Conservation (phyloP, 352 stramenopile species). For the Pythium folliculosum region DNA sequence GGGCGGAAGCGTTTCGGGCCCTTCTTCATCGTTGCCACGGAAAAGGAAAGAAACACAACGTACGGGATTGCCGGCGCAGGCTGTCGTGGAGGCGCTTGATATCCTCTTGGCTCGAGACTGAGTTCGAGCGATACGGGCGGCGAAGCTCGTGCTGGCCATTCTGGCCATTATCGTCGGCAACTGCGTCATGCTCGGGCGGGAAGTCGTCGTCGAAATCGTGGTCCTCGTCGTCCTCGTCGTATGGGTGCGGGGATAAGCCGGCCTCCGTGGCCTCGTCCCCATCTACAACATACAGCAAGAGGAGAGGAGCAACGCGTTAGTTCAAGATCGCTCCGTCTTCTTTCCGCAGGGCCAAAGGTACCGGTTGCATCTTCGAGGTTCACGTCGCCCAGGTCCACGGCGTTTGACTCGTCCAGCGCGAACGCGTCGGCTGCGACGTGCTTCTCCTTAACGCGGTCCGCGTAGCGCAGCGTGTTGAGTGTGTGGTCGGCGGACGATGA, state of each 20-base stretch:
- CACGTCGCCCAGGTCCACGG: slow-evolving; percentile 58
- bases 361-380: slow-evolving; percentile 54
- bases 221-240: slow-evolving; percentile 35
- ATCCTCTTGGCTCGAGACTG: slow-evolving; percentile 59
- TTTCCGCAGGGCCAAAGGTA: slow-evolving; percentile 13
- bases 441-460: slow-evolving; percentile 97
- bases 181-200: slow-evolving; percentile 19
- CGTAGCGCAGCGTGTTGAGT: slow-evolving; percentile 97
- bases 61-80: slow-evolving; percentile 54
- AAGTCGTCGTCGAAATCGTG: slow-evolving; percentile 25
- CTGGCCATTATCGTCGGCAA: slow-evolving; percentile 14
- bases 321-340: neutral
- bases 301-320: neutral
- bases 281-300: slow-evolving; percentile 28
- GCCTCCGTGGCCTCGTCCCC: slow-evolving; percentile 31
- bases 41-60: slow-evolving; percentile 13
- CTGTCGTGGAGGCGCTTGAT: slow-evolving; percentile 61
- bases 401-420: slow-evolving; percentile 53
- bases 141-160: slow-evolving; percentile 27
- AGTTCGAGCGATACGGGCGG: slow-evolving; percentile 30
- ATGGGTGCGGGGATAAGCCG: slow-evolving; percentile 28
- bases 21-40: neutral
- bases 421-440: slow-evolving; percentile 61
- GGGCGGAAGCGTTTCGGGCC: slow-evolving; percentile 1
- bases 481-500: slow-evolving; percentile 95